A percentile compares a stretch with the other conserved stretches of the same genome.
Evolutionary conservation across 192 early-diverging fungal genomes (phyloP).

Genomic region (Pilaira anomala): DNA sequence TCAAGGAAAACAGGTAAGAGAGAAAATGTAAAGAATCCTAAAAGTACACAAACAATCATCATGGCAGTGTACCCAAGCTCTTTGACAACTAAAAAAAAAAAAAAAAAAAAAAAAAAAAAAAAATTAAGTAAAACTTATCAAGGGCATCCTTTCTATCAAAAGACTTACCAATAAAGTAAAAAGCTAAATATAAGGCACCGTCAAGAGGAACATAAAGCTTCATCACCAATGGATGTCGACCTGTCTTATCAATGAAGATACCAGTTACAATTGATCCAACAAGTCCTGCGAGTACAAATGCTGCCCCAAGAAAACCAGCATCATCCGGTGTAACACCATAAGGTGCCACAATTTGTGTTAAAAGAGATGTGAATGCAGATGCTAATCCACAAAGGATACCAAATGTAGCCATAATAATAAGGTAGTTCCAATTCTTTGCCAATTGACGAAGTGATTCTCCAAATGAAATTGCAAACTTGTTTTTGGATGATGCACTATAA

Average conservation of each 20-base stretch:
- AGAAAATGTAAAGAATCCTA: slow-evolving; percentile 37
- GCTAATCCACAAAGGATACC: slow-evolving; percentile 49
- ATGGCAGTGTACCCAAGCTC: slow-evolving; percentile 20
- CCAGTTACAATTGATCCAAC: slow-evolving; percentile 52
- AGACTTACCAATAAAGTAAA: slow-evolving; percentile 43
- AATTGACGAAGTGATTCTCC: slow-evolving; percentile 37
- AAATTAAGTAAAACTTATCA: too few species aligned
- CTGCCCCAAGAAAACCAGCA: slow-evolving; percentile 53
- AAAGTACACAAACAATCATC: slow-evolving; percentile 21
- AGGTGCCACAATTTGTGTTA: slow-evolving; percentile 45
- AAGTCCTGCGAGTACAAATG: slow-evolving; percentile 56
- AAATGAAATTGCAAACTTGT: slow-evolving; percentile 33
- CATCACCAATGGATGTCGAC: slow-evolving; percentile 46
- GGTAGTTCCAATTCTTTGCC: slow-evolving; percentile 41
- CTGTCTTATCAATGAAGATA: slow-evolving; percentile 53
- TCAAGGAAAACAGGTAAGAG: slow-evolving; percentile 34
- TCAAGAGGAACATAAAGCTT: slow-evolving; percentile 45
- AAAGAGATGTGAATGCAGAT: slow-evolving; percentile 44
- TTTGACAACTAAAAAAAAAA: slow-evolving; percentile 3
- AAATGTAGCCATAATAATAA: slow-evolving; percentile 48
- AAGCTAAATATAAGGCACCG: slow-evolving; percentile 41
- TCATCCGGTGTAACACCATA: slow-evolving; percentile 44
- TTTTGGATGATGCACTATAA: slow-evolving; percentile 39
- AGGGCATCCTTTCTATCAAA: not conserved
- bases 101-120: not conserved